These are phyloP conservation scores for Boletellus ananiceps DNA, from an alignment of 768 basidiomycete genomes.

Conservation along the genomic window DNA sequence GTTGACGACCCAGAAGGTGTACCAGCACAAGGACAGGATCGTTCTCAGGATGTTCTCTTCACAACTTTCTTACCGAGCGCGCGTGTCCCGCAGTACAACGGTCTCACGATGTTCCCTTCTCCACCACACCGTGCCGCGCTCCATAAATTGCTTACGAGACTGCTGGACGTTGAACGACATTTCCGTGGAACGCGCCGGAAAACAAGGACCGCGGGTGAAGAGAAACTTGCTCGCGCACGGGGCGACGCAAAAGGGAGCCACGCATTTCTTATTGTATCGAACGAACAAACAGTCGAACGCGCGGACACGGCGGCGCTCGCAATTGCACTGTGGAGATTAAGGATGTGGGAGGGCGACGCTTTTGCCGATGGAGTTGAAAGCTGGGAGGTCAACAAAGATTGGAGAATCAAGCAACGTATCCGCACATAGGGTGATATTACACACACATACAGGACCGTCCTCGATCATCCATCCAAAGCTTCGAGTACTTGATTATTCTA, in stretches of 20 bases:
- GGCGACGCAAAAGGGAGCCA: conserved; percentile 52
- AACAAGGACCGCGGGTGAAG: background rate
- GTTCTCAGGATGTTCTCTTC: conserved; percentile 6
- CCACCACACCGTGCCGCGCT: conserved; percentile 57
- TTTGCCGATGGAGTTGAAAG: conserved; percentile 12
- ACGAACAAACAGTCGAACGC: conserved; percentile 42
- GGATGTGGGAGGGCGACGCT: conserved; percentile 64
- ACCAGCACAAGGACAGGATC: background rate
- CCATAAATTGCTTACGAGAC: conserved; percentile 41
- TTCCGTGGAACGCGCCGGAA: conserved; percentile 10
- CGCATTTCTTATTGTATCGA: conserved; percentile 62
- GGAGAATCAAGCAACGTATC: conserved; percentile 19
- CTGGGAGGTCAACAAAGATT: conserved; percentile 37
- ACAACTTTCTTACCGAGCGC: conserved; percentile 29
- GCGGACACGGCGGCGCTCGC: conserved; percentile 63
- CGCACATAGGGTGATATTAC: conserved; percentile 1
- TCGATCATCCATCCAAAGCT: background rate
- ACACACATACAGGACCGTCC: background rate
- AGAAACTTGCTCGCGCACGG: background rate
- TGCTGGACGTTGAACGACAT: conserved; percentile 46
- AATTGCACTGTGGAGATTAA: conserved; percentile 72
- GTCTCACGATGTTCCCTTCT: conserved; percentile 58
- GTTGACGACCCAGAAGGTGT: background rate
- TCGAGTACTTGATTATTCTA: background rate
- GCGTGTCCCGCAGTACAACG: conserved; percentile 65